phyloP scores from a whole-genome alignment of 352 stramenopile species.

The Phytophthora pinifolia region DNA sequence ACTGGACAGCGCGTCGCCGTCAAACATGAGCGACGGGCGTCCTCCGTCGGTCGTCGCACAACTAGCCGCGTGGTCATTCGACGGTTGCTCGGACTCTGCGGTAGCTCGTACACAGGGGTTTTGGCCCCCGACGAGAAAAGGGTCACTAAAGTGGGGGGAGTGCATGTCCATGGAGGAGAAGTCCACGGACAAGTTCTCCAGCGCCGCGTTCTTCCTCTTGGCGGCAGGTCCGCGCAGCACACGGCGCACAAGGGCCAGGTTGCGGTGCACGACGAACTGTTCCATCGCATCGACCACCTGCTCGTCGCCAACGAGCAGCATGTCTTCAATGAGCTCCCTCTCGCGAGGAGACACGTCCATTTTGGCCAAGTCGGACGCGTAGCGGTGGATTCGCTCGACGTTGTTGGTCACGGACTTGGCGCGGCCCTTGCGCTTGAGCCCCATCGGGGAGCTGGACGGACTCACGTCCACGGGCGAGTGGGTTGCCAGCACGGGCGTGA shows the following conservation, averaged over 20 bases:
- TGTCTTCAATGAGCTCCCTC: slow-evolving; percentile 62
- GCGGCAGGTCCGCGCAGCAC: slow-evolving; percentile 46
- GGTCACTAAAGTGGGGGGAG: slow-evolving; percentile 41
- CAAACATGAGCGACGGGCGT: slow-evolving; percentile 65
- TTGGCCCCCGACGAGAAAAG: slow-evolving; percentile 41
- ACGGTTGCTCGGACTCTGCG: slow-evolving; percentile 14
- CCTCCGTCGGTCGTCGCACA: slow-evolving; percentile 8
- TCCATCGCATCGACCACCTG: slow-evolving; percentile 82
- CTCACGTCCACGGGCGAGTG: slow-evolving; percentile 20
- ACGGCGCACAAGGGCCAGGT: slow-evolving; percentile 48
- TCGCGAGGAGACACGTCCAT: slow-evolving; percentile 73
- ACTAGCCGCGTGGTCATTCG: slow-evolving; percentile 12
- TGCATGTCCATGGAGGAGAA: slow-evolving; percentile 58
- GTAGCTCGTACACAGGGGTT: slow-evolving; percentile 49
- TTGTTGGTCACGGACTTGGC: slow-evolving; percentile 71
- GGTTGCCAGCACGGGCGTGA: slow-evolving; percentile 53
- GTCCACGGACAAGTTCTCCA: slow-evolving; percentile 58
- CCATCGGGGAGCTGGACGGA: slow-evolving; percentile 45
- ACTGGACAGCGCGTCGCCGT: slow-evolving; percentile 48
- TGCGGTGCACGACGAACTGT: slow-evolving; percentile 63
- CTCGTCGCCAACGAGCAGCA: slow-evolving; percentile 70
- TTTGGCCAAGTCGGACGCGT: slow-evolving; percentile 59
- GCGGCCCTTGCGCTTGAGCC: slow-evolving; percentile 72
- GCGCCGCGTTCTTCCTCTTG: slow-evolving; percentile 27
- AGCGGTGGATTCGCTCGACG: slow-evolving; percentile 66